These are phyloP conservation scores for Acanthamoeba polyphaga DNA, from an alignment of 208 protist species.

Conservation along the genomic window DNA sequence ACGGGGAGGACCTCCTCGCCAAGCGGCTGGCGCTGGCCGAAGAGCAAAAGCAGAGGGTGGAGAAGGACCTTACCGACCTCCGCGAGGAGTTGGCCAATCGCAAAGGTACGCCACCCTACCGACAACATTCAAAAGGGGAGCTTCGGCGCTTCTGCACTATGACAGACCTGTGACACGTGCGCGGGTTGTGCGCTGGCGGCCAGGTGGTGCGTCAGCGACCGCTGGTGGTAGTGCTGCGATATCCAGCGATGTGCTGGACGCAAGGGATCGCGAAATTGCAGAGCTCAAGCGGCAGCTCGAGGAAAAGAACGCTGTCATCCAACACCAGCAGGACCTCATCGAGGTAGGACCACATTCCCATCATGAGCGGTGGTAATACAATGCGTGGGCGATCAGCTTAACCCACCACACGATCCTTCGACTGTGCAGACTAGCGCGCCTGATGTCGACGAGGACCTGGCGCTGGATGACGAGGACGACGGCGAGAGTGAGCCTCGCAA, in stretches of 20 bases:
- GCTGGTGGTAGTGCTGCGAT: background rate
- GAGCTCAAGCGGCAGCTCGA: background rate
- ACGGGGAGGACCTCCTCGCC: background rate
- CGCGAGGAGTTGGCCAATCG: background rate
- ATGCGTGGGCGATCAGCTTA: too few relatives aligned
- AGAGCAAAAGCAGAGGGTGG: background rate
- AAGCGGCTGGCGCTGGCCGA: background rate
- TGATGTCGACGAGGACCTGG: background rate
- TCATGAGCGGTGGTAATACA: too few relatives aligned
- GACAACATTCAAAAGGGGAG: too few relatives aligned
- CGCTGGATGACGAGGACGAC: background rate
- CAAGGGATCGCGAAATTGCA: background rate
- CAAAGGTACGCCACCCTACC: background rate
- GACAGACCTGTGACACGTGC: background rate
- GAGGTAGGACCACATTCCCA: background rate
- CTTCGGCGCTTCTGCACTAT: background rate
- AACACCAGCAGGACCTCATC: background rate
- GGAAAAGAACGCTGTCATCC: background rate
- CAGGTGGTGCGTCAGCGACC: background rate
- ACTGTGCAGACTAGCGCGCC: background rate
- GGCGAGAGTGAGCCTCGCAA: background rate
- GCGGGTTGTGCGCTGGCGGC: too few relatives aligned
- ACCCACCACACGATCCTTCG: background rate
- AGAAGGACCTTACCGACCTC: background rate
- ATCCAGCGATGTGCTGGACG: background rate